phyloP scores from a whole-genome alignment of 2,329 filamentous ascomycete genomes.

The Trichoderma guizhouense region DNA sequence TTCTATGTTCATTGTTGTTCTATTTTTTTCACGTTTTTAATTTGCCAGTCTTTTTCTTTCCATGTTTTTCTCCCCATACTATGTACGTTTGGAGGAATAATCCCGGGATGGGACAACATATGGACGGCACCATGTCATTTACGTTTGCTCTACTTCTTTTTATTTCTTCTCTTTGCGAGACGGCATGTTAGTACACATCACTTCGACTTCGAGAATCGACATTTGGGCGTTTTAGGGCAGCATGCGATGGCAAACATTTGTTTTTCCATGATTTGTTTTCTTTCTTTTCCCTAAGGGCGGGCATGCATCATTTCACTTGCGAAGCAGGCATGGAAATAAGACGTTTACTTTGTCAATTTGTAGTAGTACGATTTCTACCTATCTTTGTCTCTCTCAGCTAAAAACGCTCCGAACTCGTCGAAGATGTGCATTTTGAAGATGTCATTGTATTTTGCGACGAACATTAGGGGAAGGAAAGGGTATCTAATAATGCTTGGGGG shows the following conservation, averaged over 20 bases:
- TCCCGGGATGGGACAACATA: neutral
- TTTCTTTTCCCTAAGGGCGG: neutral
- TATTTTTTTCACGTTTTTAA: neutral
- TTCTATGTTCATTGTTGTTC: neutral
- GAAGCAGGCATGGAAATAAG: neutral
- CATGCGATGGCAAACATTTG: neutral
- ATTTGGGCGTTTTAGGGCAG: slow-evolving; percentile 9
- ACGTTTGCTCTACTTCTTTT: neutral
- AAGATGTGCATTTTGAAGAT: neutral
- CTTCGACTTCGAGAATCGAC: neutral
- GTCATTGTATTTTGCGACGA: neutral
- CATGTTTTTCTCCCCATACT: neutral
- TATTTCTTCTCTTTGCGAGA: neutral
- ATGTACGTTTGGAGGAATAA: neutral
- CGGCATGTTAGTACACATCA: neutral
- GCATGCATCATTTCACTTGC: neutral
- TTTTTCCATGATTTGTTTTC: neutral
- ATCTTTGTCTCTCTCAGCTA: neutral
- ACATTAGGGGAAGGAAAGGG: neutral
- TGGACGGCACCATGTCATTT: neutral
- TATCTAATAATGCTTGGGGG: neutral
- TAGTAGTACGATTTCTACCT: neutral
- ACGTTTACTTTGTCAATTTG: neutral
- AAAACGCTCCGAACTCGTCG: neutral
- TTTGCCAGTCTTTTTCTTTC: neutral